A percentile compares a stretch with the other conserved stretches of the same genome.
Evolutionary conservation across 176 grass and related monocot species (phyloP).

Genomic region (Avena sativa): DNA sequence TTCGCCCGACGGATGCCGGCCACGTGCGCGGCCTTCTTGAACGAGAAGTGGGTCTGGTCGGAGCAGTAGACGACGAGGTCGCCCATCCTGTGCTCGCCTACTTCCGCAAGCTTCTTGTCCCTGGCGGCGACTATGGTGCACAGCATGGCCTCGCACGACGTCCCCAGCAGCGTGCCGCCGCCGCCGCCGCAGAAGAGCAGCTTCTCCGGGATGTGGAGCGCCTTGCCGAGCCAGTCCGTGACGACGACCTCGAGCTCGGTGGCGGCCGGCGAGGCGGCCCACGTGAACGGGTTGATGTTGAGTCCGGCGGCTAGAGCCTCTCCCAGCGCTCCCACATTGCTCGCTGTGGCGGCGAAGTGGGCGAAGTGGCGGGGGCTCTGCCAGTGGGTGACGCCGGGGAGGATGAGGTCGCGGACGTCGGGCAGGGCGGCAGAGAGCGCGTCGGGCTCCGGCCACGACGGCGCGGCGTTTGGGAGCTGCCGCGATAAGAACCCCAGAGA

Average conservation of each 20-base stretch:
- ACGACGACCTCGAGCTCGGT: no score
- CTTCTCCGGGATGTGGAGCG: background rate
- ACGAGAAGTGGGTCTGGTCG: constrained; percentile 37
- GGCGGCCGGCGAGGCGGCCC: background rate
- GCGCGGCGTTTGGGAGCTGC: constrained; percentile 35
- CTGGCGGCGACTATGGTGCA: constrained; percentile 50
- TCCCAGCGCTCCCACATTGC: no score
- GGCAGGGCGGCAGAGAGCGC: background rate
- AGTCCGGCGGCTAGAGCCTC: no score
- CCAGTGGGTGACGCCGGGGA: constrained; percentile 14
- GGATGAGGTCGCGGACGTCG: background rate
- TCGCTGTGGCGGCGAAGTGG: background rate
- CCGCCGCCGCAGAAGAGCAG: constrained; percentile 44
- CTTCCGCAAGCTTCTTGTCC: constrained; percentile 40
- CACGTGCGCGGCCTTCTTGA: constrained; percentile 53
- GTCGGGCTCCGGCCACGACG: constrained; percentile 17
- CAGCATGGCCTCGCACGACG: constrained; percentile 22
- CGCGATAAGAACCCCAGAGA: constrained; percentile 41
- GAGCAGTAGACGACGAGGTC: no score
- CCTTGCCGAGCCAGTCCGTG: no score
- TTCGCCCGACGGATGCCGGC: constrained; percentile 51
- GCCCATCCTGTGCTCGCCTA: background rate
- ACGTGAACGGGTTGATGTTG: background rate
- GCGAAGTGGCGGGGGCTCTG: constrained; percentile 18
- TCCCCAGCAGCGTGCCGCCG: constrained; percentile 8